Evolutionary conservation across 345 rosid species (phyloP).

Genomic region (Hibiscus syriacus): DNA sequence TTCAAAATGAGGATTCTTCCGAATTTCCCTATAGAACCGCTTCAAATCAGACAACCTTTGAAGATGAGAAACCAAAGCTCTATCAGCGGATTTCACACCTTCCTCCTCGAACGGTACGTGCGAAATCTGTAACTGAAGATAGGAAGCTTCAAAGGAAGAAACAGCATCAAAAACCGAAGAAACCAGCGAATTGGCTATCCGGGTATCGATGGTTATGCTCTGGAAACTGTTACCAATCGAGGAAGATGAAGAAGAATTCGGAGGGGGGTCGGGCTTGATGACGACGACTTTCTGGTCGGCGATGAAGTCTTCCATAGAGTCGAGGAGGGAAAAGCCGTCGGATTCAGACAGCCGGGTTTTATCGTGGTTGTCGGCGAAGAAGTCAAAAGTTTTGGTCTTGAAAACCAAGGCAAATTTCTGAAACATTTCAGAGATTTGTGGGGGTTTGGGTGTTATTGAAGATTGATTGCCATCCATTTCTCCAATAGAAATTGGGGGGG

Average conservation of each 20-base stretch:
- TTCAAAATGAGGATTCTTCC: conserved; percentile 41
- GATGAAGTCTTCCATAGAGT: conserved; percentile 83
- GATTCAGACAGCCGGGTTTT: conserved; percentile 22
- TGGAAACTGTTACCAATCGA: conserved; percentile 13
- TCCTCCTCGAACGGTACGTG: conserved; percentile 77
- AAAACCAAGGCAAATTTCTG: conserved; percentile 90
- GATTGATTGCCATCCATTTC: conserved; percentile 36
- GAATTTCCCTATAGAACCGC: conserved; percentile 18
- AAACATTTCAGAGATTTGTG: conserved; percentile 85
- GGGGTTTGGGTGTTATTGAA: conserved; percentile 35
- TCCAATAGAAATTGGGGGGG: conserved; percentile 28
- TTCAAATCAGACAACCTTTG: conserved; percentile 65
- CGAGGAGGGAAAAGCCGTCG: conserved; percentile 59
- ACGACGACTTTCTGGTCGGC: conserved; percentile 90
- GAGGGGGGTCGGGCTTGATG: conserved; percentile 63
- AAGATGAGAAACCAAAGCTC: conserved; percentile 67
- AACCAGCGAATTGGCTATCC: conserved; percentile 44
- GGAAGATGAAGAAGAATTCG: conserved; percentile 11
- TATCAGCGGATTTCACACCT: conserved; percentile 57
- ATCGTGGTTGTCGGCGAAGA: conserved; percentile 62
- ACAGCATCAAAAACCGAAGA: conserved; percentile 66
- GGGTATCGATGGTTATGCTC: conserved; percentile 31
- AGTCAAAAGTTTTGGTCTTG: conserved; percentile 82
- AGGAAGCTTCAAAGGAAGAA: conserved; percentile 84
- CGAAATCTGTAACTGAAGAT: conserved; percentile 72